Percentiles rank a stretch among this genome's conserved stretches.
Evolutionary conservation across 148 eudicot species (phyloP).

Genomic region (Vaccinium myrtillus): DNA sequence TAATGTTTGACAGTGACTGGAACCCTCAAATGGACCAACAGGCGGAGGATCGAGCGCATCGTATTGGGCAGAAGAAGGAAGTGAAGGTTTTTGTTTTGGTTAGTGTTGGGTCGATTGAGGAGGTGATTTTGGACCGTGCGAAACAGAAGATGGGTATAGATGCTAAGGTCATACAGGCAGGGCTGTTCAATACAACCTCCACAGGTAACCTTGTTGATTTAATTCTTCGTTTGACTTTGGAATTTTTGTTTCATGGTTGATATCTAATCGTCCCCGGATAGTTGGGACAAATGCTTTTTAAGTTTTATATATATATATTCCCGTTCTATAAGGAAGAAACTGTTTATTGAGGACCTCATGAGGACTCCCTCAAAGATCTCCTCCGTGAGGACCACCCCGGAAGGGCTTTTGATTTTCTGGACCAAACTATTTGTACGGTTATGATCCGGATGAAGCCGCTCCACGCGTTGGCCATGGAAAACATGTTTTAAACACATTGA

Average conservation of each 20-base stretch:
- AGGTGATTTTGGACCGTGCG: conserved; percentile 94
- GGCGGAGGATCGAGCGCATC: conserved; percentile 98
- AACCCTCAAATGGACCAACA: conserved; percentile 99
- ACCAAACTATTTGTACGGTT: no score
- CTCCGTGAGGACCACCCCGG: no score
- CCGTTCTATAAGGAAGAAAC: no score
- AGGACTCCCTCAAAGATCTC: no score
- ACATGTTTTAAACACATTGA: no score
- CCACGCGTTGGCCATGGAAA: no score
- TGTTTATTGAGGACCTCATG: no score
- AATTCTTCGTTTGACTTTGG: background rate
- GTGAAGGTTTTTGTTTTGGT: conserved; percentile 96
- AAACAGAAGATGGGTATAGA: conserved; percentile 99
- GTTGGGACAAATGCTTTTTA: background rate
- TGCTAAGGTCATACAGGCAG: conserved; percentile 99
- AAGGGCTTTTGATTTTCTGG: no score
- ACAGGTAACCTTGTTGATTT: conserved; percentile 54
- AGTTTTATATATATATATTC: background rate
- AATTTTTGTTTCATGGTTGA: background rate
- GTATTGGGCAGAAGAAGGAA: conserved; percentile 98
- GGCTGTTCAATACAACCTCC: conserved; percentile 93
- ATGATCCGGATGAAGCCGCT: no score
- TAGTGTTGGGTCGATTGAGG: conserved; percentile 96
- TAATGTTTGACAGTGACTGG: conserved; percentile 98
- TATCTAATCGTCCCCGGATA: background rate